Percentiles rank a stretch among this genome's conserved stretches.
phyloP scores from a whole-genome alignment of 1,284 basidiomycete species.

The Sphaerobolus stellatus region DNA sequence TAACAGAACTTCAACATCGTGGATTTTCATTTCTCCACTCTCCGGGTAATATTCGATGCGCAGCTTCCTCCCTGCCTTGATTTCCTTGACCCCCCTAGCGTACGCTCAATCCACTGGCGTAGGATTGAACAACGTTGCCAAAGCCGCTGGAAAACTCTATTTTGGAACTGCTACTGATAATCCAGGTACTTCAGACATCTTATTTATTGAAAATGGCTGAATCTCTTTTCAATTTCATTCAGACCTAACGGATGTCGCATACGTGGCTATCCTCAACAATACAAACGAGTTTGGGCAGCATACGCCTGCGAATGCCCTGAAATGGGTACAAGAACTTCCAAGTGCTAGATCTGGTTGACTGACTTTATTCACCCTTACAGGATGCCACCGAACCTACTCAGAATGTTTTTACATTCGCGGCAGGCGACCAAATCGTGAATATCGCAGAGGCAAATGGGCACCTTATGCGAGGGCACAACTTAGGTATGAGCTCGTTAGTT shows the following conservation, averaged over 20 bases:
- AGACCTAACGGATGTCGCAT: conserved; percentile 21
- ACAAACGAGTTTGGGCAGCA: conserved; percentile 33
- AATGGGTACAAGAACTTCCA: conserved; percentile 28
- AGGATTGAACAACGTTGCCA: conserved; percentile 17
- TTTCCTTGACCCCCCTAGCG: not conserved
- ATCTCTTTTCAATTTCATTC: not conserved
- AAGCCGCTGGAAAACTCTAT: conserved; percentile 22
- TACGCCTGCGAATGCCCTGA: conserved; percentile 36
- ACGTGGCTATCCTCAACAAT: conserved; percentile 19
- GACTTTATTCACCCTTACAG: not conserved
- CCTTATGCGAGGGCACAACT: conserved; percentile 37
- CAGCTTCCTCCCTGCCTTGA: not conserved
- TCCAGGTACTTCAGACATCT: not conserved
- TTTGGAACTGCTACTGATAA: conserved; percentile 24
- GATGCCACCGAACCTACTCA: conserved; percentile 11
- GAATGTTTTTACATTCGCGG: conserved; percentile 1
- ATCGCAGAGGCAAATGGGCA: conserved; percentile 42
- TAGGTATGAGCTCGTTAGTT: not conserved
- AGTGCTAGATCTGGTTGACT: not conserved
- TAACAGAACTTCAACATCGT: not conserved
- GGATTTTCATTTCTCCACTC: not conserved
- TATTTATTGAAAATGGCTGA: not conserved
- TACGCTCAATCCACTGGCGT: not conserved
- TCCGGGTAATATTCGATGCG: not conserved
- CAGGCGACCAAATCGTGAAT: conserved; percentile 2